Evolutionary conservation across 192 early-diverging fungal genomes (phyloP).

Genomic region (Coemansia sp.): DNA sequence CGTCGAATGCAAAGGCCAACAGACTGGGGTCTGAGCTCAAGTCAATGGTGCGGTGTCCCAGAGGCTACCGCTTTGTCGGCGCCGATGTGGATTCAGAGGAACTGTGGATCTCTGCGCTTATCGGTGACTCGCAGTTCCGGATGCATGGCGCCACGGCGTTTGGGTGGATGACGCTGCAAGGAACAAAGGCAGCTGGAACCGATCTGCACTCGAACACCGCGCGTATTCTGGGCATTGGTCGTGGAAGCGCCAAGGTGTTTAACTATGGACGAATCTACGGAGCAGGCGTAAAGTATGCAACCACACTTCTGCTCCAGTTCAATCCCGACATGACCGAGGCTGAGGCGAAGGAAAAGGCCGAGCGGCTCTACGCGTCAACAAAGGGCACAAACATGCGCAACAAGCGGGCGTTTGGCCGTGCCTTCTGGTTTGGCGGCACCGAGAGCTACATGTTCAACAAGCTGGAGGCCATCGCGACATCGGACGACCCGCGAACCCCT

Average conservation of each 20-base stretch:
- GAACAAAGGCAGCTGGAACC: conserved; percentile 82
- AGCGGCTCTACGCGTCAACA: conserved; percentile 73
- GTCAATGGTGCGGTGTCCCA: conserved; percentile 78
- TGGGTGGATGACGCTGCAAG: conserved; percentile 98
- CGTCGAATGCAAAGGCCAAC: conserved; percentile 86
- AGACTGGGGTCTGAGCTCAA: conserved; percentile 95
- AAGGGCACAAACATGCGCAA: conserved; percentile 71
- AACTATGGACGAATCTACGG: conserved; percentile 97
- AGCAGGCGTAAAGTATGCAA: conserved; percentile 83
- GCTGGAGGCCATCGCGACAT: conserved; percentile 77
- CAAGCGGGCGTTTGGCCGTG: conserved; percentile 22
- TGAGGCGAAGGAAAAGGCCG: conserved; percentile 67
- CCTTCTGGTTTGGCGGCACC: conserved; percentile 85
- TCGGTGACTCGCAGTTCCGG: conserved; percentile 92
- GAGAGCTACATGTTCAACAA: conserved; percentile 96
- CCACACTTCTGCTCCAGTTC: conserved; percentile 75
- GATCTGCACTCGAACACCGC: conserved; percentile 95
- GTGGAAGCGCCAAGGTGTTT: conserved; percentile 91
- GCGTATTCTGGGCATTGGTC: conserved; percentile 77
- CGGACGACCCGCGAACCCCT: conserved; percentile 77
- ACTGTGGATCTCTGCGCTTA: conserved; percentile 92
- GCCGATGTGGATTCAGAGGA: conserved; percentile 98
- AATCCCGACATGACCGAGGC: conserved; percentile 67
- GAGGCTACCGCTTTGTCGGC: conserved; percentile 84
- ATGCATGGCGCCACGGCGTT: conserved; percentile 91